A percentile compares a stretch with the other conserved stretches of the same genome.
Conservation (phyloP, 1,284 basidiomycete species). For the Tilletia indica region DNA sequence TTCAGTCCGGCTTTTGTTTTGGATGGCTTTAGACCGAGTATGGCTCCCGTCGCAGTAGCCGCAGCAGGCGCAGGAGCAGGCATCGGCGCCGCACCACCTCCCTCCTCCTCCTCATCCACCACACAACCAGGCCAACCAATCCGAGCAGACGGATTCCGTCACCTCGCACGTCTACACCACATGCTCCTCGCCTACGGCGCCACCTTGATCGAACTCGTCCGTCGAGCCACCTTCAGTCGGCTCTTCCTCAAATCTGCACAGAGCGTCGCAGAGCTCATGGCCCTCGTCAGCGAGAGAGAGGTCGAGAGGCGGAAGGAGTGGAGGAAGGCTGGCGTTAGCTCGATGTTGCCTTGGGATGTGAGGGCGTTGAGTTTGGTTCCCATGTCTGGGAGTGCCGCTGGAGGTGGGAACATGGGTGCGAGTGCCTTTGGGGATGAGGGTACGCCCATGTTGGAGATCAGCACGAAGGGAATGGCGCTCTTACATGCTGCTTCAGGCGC, state of each 20-base stretch:
- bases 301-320: slow-evolving; percentile 40
- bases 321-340: slow-evolving; percentile 33
- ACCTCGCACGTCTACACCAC: slow-evolving; percentile 80
- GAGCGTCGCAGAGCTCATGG: slow-evolving; percentile 53
- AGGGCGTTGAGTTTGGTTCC: slow-evolving; percentile 15
- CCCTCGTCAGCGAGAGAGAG: slow-evolving; percentile 42
- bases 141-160: slow-evolving; percentile 72
- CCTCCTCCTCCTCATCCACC: slow-evolving; percentile 61
- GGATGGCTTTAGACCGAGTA: slow-evolving; percentile 6
- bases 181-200: slow-evolving; percentile 92
- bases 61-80: slow-evolving; percentile 69
- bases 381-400: neutral
- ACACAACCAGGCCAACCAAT: slow-evolving; percentile 29
- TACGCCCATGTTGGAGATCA: slow-evolving; percentile 48
- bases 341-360: slow-evolving; percentile 9
- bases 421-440: slow-evolving; percentile 29
- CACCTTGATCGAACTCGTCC: slow-evolving; percentile 83
- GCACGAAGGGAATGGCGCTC: slow-evolving; percentile 24
- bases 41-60: slow-evolving; percentile 65
- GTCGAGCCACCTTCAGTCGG: slow-evolving; percentile 74
- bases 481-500: slow-evolving; percentile 1
- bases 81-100: slow-evolving; percentile 73
- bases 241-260: slow-evolving; percentile 45
- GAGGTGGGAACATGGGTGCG: neutral
- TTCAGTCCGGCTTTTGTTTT: slow-evolving; percentile 45